phyloP scores from a whole-genome alignment of 495 filamentous ascomycete species.

The Penicillium maclennaniae region DNA sequence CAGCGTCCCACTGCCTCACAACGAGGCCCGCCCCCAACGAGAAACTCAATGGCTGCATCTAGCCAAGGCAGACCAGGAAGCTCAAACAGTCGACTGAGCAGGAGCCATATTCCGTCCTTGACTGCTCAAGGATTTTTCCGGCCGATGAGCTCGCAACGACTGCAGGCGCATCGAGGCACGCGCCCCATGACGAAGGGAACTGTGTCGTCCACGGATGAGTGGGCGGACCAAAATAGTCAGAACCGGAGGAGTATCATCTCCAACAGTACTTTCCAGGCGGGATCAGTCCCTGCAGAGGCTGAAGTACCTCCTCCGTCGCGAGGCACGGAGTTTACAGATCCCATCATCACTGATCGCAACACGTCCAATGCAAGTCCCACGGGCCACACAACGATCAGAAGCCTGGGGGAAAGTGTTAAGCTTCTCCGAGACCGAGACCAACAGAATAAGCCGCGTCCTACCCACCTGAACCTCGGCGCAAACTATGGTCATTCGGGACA shows the following conservation, averaged over 20 bases:
- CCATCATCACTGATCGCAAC: slow-evolving; percentile 56
- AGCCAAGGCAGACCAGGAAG: slow-evolving; percentile 53
- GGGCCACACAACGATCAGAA: slow-evolving; percentile 59
- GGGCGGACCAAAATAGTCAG: slow-evolving; percentile 41
- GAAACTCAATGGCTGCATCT: slow-evolving; percentile 31
- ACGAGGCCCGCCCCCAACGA: slow-evolving; percentile 42
- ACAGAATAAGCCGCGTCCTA: slow-evolving; percentile 45
- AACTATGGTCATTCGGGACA: slow-evolving; percentile 33
- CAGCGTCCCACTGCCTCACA: slow-evolving; percentile 46
- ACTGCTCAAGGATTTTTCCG: slow-evolving; percentile 89
- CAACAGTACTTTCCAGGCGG: slow-evolving; percentile 38
- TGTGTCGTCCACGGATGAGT: slow-evolving; percentile 39
- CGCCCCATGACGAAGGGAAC: slow-evolving; percentile 46
- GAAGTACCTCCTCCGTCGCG: slow-evolving; percentile 68
- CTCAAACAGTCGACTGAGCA: slow-evolving; percentile 69
- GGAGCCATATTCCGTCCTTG: slow-evolving; percentile 85
- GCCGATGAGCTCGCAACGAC: slow-evolving; percentile 92
- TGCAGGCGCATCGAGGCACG: slow-evolving; percentile 82
- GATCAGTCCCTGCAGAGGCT: slow-evolving; percentile 45
- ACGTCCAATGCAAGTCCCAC: slow-evolving; percentile 74
- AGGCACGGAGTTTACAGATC: slow-evolving; percentile 75
- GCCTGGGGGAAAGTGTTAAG: slow-evolving; percentile 68
- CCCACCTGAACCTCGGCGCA: slow-evolving; percentile 55
- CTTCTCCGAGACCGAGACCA: slow-evolving; percentile 59
- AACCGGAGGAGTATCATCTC: slow-evolving; percentile 50